Percentiles rank a stretch among this genome's conserved stretches.
Evolutionary conservation across 179 eudicot species (phyloP).

Genomic region (Silene noctiflora): DNA sequence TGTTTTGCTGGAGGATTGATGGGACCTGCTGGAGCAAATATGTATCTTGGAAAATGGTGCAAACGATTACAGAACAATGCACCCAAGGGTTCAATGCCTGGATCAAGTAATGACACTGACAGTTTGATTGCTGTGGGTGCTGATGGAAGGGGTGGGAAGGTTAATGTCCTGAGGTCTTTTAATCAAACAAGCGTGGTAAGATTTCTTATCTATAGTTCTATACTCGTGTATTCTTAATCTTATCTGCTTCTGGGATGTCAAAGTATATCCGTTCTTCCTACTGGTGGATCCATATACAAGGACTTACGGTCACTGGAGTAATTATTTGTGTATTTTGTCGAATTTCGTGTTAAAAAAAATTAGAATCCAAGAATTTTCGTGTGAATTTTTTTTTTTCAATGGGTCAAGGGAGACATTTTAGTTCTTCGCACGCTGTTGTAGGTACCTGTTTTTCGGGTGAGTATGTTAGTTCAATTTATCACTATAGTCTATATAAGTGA

Average conservation of each 20-base stretch:
- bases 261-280: too few species aligned
- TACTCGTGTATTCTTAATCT: background rate
- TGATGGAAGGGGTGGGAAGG: conserved; percentile 82
- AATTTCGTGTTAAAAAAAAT: too few species aligned
- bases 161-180: conserved; percentile 64
- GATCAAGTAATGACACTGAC: conserved; percentile 37
- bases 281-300: too few species aligned
- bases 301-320: too few species aligned
- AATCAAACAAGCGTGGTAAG: conserved; percentile 52
- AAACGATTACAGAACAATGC: conserved; percentile 53
- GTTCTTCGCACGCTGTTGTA: too few species aligned
- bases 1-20: conserved; percentile 79
- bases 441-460: too few species aligned
- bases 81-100: conserved; percentile 25
- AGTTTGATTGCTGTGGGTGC: conserved; percentile 74
- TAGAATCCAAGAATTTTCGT: too few species aligned
- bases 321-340: too few species aligned
- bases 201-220: background rate
- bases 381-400: too few species aligned
- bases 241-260: background rate
- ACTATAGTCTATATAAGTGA: too few species aligned
- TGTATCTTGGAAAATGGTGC: conserved; percentile 85
- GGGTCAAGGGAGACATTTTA: too few species aligned
- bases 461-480: too few species aligned
- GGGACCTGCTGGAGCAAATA: conserved; percentile 78